phyloP scores from a whole-genome alignment of 2,329 filamentous ascomycete genomes.

The Neofusicoccum parvum region DNA sequence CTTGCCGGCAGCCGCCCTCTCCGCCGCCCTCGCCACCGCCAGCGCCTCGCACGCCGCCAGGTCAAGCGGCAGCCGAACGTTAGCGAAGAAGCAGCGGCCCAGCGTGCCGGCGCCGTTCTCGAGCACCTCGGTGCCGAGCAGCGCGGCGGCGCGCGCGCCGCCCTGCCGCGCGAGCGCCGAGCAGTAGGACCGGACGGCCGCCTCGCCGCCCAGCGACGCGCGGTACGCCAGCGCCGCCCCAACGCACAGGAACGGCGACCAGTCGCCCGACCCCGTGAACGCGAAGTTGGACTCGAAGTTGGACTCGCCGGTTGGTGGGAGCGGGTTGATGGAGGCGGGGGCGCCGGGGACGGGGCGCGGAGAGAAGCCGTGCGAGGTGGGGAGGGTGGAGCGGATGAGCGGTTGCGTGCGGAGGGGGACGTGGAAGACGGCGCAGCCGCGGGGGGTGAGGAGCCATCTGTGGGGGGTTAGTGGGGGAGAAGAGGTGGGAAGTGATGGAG shows the following conservation, averaged over 20 bases:
- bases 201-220: constrained; percentile 71
- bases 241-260: constrained; percentile 70
- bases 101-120: constrained; percentile 66
- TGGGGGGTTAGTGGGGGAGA: neutral
- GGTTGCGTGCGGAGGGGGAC: constrained; percentile 75
- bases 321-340: constrained; percentile 36
- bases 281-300: constrained; percentile 72
- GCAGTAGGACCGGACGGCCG: constrained; percentile 66
- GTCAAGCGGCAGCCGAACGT: constrained; percentile 70
- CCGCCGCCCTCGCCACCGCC: constrained; percentile 23
- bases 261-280: constrained; percentile 76
- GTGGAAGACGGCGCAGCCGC: constrained; percentile 79
- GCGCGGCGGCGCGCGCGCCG: constrained; percentile 60
- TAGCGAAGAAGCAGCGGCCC: constrained; percentile 69
- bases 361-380: constrained; percentile 78
- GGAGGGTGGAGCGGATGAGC: constrained; percentile 72
- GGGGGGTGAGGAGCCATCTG: constrained; percentile 79
- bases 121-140: constrained; percentile 70
- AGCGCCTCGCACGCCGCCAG: constrained; percentile 31
- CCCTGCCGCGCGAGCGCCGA: constrained; percentile 65
- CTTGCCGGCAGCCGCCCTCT: constrained; percentile 26
- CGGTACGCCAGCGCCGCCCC: constrained; percentile 74
- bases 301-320: constrained; percentile 55
- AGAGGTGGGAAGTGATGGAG: neutral
- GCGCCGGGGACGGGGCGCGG: constrained; percentile 39